Conservation (phyloP, 2,329 filamentous ascomycete genomes). For the Fusarium brachygibbosum region DNA sequence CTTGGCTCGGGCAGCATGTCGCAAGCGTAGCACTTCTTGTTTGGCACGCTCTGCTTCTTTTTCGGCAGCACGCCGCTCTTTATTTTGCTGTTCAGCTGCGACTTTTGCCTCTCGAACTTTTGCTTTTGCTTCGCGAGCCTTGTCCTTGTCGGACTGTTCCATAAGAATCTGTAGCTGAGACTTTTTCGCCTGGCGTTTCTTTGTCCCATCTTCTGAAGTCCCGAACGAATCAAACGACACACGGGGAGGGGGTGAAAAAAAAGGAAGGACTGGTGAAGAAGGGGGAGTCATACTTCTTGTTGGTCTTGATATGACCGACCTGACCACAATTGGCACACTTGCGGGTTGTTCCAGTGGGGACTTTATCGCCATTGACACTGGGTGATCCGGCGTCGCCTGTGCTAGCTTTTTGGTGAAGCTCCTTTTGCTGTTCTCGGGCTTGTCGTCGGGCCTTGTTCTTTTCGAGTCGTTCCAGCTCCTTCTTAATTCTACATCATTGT, state of each 20-base stretch:
- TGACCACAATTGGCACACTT: conserved; percentile 99
- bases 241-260: conserved; percentile 48
- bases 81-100: conserved; percentile 19
- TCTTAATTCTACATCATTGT: conserved; percentile 56
- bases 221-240: conserved; percentile 54
- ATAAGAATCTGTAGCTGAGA: conserved; percentile 40
- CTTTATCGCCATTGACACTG: conserved; percentile 63
- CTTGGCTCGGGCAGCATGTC: conserved; percentile 33
- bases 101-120: conserved; percentile 32
- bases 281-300: conserved; percentile 83
- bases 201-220: conserved; percentile 35
- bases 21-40: conserved; percentile 35
- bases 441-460: conserved; percentile 92
- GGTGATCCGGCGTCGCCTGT: conserved; percentile 65
- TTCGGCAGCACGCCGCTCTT: conserved; percentile 29
- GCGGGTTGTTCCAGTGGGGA: conserved; percentile 77
- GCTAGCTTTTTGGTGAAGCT: conserved; percentile 64
- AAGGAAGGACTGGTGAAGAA: conserved; percentile 20
- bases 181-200: conserved; percentile 37
- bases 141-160: conserved; percentile 44
- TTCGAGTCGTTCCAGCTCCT: conserved; percentile 84
- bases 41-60: conserved; percentile 36
- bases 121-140: conserved; percentile 34
- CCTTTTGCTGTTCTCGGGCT: conserved; percentile 91
- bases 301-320: conserved; percentile 98